phyloP scores from a whole-genome alignment of 352 stramenopile species.

The Phytophthora uliginosa region DNA sequence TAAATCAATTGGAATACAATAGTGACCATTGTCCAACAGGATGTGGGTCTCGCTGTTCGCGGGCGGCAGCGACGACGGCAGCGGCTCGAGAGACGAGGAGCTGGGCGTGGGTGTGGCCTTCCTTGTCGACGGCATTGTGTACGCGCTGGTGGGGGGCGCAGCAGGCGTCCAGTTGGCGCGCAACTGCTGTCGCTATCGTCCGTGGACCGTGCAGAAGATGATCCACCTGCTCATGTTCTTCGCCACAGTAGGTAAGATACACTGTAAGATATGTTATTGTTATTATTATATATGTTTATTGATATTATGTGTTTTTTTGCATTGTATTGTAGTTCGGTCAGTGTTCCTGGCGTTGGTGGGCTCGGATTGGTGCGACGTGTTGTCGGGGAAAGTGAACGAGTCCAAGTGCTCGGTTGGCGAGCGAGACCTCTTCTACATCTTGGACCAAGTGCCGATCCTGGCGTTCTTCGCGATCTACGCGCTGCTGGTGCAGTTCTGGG shows the following conservation, averaged over 20 bases:
- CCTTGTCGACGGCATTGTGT: constrained; percentile 73
- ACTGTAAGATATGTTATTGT: neutral
- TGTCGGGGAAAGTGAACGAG: constrained; percentile 71
- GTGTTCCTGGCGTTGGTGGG: constrained; percentile 82
- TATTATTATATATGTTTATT: neutral
- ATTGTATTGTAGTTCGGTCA: constrained; percentile 52
- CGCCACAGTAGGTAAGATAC: constrained; percentile 63
- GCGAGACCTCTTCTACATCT: constrained; percentile 88
- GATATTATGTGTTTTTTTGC: neutral
- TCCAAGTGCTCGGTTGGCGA: constrained; percentile 67
- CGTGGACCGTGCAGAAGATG: constrained; percentile 92
- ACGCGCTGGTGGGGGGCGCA: constrained; percentile 69
- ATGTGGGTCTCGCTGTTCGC: constrained; percentile 20
- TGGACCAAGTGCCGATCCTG: constrained; percentile 87
- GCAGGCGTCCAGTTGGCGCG: constrained; percentile 79
- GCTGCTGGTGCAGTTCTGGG: constrained; percentile 90
- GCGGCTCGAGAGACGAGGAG: constrained; percentile 40
- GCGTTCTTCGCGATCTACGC: constrained; percentile 87
- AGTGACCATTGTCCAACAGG: constrained; percentile 17
- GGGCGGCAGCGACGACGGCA: constrained; percentile 5
- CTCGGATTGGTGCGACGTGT: constrained; percentile 84
- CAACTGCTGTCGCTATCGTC: constrained; percentile 86
- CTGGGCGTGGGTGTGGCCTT: constrained; percentile 71
- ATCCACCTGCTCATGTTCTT: constrained; percentile 88
- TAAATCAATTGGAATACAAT: neutral